Evolutionary conservation across 345 rosid genomes (phyloP).

Genomic region (Camelina neglecta): DNA sequence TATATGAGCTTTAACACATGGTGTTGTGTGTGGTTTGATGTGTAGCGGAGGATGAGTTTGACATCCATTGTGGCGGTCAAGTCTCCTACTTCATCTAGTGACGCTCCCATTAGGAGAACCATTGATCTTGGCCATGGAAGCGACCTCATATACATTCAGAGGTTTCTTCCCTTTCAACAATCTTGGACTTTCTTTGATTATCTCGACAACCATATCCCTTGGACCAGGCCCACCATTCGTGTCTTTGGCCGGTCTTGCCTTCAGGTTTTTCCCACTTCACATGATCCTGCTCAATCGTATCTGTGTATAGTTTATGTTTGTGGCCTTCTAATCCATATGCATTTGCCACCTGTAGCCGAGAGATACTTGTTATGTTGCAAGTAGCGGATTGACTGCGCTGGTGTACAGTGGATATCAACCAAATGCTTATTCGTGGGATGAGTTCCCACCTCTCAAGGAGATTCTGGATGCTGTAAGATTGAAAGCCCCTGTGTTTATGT

Average conservation of each 20-base stretch:
- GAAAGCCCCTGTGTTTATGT: neutral
- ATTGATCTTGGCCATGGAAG: constrained; percentile 76
- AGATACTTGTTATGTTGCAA: constrained; percentile 84
- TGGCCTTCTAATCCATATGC: constrained; percentile 28
- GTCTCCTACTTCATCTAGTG: neutral
- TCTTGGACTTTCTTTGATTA: constrained; percentile 75
- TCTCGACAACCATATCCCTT: constrained; percentile 75
- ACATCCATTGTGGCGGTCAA: constrained; percentile 31
- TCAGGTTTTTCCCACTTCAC: constrained; percentile 54
- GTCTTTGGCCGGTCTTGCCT: constrained; percentile 72
- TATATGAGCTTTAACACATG: too few relatives aligned
- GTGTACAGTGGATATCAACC: constrained; percentile 80
- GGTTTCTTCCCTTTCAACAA: constrained; percentile 55
- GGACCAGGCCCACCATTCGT: constrained; percentile 80
- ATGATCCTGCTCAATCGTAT: too few relatives aligned
- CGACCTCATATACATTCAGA: constrained; percentile 60
- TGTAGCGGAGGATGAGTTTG: constrained; percentile 48
- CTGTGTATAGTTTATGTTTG: neutral
- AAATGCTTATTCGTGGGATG: constrained; percentile 74
- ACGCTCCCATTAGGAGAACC: constrained; percentile 36
- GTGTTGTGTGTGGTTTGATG: neutral
- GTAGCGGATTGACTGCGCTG: constrained; percentile 60
- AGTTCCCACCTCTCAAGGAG: constrained; percentile 80
- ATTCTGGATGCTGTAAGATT: constrained; percentile 65
- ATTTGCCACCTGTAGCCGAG: constrained; percentile 59